A percentile compares a stretch with the other conserved stretches of the same genome.
These are phyloP conservation scores for Dipsacomyces acuminosporus DNA, from an alignment of 371 early-diverging fungal genomes.

Conservation along the genomic window DNA sequence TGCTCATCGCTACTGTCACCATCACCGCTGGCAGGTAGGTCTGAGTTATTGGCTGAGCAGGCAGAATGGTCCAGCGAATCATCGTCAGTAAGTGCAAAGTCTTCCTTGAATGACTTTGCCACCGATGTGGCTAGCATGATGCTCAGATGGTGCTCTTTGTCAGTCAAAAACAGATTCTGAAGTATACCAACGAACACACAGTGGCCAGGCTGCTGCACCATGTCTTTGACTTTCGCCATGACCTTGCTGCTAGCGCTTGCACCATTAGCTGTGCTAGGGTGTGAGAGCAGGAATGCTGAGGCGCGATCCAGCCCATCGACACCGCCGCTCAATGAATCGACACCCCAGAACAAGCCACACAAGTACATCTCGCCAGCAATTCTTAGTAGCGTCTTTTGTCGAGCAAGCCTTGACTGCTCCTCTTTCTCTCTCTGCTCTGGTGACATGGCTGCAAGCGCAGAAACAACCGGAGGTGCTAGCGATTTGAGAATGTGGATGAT, in stretches of 20 bases:
- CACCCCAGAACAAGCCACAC: slow-evolving; percentile 68
- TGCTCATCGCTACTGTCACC: slow-evolving; percentile 12
- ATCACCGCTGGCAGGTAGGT: slow-evolving; percentile 4
- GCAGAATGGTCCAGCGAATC: slow-evolving; percentile 34
- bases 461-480: slow-evolving; percentile 52
- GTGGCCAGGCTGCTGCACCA: slow-evolving; percentile 45
- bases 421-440: slow-evolving; percentile 83
- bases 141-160: slow-evolving; percentile 61
- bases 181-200: slow-evolving; percentile 44
- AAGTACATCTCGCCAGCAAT: slow-evolving; percentile 81
- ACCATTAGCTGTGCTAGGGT: slow-evolving; percentile 7
- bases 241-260: slow-evolving; percentile 16
- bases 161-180: slow-evolving; percentile 44
- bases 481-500: slow-evolving; percentile 56
- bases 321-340: slow-evolving; percentile 45
- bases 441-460: slow-evolving; percentile 55
- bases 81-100: slow-evolving; percentile 29
- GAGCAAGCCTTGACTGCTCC: slow-evolving; percentile 64
- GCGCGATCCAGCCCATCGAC: slow-evolving; percentile 33
- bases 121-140: slow-evolving; percentile 73
- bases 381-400: slow-evolving; percentile 67
- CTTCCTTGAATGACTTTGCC: slow-evolving; percentile 51
- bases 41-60: slow-evolving; percentile 5
- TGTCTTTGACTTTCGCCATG: slow-evolving; percentile 23
- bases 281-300: slow-evolving; percentile 25